Evolutionary conservation across 225 moss, liverwort and hornwort genomes (phyloP).

Genomic region (Pleurozium schreberi): DNA sequence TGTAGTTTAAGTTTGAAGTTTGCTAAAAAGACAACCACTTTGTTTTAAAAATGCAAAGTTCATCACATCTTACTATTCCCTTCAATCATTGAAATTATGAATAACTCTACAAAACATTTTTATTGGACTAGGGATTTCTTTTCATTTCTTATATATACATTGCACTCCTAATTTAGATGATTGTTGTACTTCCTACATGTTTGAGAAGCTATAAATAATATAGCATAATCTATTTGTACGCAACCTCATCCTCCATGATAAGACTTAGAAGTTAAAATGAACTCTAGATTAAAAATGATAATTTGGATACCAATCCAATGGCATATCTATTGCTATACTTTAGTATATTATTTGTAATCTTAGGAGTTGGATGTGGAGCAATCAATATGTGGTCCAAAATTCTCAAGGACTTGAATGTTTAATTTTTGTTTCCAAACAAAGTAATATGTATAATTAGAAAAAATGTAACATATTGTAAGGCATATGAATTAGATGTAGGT

Average conservation of each 20-base stretch:
- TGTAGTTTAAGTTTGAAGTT: background rate
- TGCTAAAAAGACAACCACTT: background rate
- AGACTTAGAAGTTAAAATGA: background rate
- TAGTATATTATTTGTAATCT: background rate
- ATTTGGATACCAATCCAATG: background rate
- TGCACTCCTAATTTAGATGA: background rate
- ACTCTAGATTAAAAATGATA: background rate
- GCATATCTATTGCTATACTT: background rate
- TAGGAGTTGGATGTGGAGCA: rapidly evolving
- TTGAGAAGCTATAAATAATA: background rate
- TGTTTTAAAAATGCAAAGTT: background rate
- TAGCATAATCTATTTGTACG: background rate
- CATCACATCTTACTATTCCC: background rate
- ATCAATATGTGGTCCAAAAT: rapidly evolving
- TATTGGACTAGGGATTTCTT: background rate
- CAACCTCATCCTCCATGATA: background rate
- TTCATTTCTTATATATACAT: background rate
- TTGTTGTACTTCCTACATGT: background rate
- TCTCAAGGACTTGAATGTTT: background rate
- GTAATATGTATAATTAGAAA: no score
- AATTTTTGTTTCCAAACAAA: background rate
- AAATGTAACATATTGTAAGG: background rate
- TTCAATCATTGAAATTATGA: background rate
- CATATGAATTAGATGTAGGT: background rate
- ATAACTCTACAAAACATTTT: background rate